Evolutionary conservation across 345 rosid genomes (phyloP).

Genomic region (Sonneratia alba): DNA sequence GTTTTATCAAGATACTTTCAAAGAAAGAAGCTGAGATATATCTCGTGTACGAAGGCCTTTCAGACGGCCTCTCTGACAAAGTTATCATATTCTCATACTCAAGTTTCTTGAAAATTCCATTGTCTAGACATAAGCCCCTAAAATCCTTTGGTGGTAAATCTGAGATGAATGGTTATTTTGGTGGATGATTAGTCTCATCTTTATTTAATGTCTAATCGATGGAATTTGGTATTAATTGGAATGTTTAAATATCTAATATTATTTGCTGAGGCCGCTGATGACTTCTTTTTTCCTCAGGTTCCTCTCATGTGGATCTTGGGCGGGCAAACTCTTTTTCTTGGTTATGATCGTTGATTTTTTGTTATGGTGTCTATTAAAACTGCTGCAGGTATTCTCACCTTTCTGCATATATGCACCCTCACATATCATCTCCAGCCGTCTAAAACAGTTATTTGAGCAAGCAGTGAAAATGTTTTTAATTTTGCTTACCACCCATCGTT

Average conservation of each 20-base stretch:
- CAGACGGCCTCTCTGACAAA: background rate
- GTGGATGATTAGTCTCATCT: background rate
- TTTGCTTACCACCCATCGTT: background rate
- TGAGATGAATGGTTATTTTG: background rate
- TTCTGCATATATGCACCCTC: background rate
- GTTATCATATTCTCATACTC: background rate
- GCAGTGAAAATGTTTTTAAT: background rate
- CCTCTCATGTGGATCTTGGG: conserved; percentile 92
- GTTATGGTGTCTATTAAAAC: conserved; percentile 54
- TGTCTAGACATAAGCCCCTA: background rate
- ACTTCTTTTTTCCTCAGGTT: conserved; percentile 32
- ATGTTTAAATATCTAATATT: background rate
- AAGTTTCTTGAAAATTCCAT: background rate
- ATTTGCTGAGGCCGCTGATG: background rate
- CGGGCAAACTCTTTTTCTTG: conserved; percentile 83
- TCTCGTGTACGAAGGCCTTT: background rate
- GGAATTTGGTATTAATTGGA: background rate
- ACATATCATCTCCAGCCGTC: background rate
- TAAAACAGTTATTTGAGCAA: background rate
- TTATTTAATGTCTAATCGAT: background rate
- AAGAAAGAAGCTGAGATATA: background rate
- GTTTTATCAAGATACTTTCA: background rate
- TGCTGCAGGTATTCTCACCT: conserved; percentile 41
- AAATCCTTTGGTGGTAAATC: background rate
- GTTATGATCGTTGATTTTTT: conserved; percentile 84